Base-by-base conservation (phyloP, 768 basidiomycete genomes). In the Suillus luteus region DNA sequence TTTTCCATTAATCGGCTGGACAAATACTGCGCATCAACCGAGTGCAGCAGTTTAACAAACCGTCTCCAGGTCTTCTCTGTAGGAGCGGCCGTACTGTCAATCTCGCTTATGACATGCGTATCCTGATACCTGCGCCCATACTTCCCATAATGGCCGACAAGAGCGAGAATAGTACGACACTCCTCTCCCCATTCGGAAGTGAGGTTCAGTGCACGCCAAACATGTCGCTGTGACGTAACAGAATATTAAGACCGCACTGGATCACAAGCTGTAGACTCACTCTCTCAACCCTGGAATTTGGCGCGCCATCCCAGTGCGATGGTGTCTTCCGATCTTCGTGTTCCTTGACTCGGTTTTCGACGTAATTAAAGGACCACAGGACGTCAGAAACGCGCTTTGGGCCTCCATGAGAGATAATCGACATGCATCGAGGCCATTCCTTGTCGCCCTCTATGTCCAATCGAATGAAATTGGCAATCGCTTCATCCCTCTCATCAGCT, bases 121-220 rank as follows among this genome's bases (percentile, higher is more conserved):
- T 89, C 83, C 70, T 82, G 79, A 61, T 73, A 76, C 35, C 81
- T 80, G 31, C 71, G 74, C 7, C 88, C 88, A 10, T 80, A 72
- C 35, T 81, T 79, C 3, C 90, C 90, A 68, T 90, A 91, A 60
- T 83, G 73, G 19, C 69, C 71, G 48, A 89, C 72, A 43, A 91
- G 82, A 11, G 62, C 55, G 55, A 86, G 72, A 7, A 82, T 85
- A 66, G 86, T 86, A 17, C 75, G 73, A 70, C 85, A 86, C 35
- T 80, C 79, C 11, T 78, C 69, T 2, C 80, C 79, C 77, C 82
- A 87, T 31, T 72, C 70, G 6, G 75, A 69, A 40, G 71, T 66
- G 41, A 88, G 70, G 22, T 77, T 76, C 58, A 91, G 75, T 9
- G 85, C 85, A 44, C 71, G 75, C 69, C 83, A 75, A 33, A 91